Conservation (phyloP, 1,284 basidiomycete genomes). For the Heterobasidion irregulare region DNA sequence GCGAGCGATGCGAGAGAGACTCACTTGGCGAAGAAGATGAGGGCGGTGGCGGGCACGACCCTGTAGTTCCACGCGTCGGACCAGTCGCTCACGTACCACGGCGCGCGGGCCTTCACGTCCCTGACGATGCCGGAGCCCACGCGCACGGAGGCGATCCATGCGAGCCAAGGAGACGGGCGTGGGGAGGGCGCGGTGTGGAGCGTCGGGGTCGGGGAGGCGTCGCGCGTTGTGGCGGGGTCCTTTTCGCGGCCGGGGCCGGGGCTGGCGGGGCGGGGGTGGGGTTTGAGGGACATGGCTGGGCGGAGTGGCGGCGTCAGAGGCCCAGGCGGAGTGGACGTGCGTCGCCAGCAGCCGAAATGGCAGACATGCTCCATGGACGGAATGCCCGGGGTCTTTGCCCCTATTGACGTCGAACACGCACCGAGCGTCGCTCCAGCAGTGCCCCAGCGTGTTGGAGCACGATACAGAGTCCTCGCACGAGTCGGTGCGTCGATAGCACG, state of each 20-base stretch:
- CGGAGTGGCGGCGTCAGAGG: background rate
- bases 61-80: constrained; percentile 85
- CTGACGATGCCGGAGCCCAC: constrained; percentile 67
- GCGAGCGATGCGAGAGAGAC: constrained; percentile 11
- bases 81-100: constrained; percentile 85
- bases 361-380: too few species aligned
- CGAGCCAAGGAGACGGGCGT: background rate
- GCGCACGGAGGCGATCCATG: constrained; percentile 1
- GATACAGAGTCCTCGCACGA: too few species aligned
- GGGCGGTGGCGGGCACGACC: constrained; percentile 65
- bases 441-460: too few species aligned
- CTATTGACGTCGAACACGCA: too few species aligned
- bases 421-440: too few species aligned
- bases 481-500: too few species aligned
- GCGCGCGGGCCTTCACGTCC: constrained; percentile 71
- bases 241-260: background rate
- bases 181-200: constrained; percentile 2
- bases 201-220: constrained; percentile 6
- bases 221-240: background rate
- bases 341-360: too few species aligned
- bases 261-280: background rate
- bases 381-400: too few species aligned
- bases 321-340: background rate
- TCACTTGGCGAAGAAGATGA: constrained; percentile 78
- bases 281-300: background rate